Base-by-base conservation (phyloP, 768 basidiomycete species). In the Termitomyces sp. region DNA sequence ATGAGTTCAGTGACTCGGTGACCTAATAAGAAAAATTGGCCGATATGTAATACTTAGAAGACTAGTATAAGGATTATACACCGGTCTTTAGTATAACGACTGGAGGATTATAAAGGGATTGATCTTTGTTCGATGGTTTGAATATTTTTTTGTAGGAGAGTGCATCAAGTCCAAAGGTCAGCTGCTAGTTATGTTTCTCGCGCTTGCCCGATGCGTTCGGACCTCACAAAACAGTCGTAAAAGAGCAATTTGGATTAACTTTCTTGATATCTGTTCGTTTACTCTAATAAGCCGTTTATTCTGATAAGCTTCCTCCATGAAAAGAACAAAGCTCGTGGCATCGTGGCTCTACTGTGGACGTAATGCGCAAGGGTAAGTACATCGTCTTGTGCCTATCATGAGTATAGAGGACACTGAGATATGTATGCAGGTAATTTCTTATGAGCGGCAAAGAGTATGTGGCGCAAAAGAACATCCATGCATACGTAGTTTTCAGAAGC, bases 381-480 rank as follows among this genome's bases (percentile, higher is more conserved):
- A 77, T 67, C 24, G 18, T n/a, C 33, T 20, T 46, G 42, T 15
- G 15, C 9, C 5, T 27, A 27, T 27, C 1, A 27, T 1, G 5
- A 27, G 8, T 22, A 50, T 24, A 47, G 62, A 24, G 57, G 22
- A 6, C 34, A 54, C 39, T 18, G 7, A 44, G 7, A 20, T 15
- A 20, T 24, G 5, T 18, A 47, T 18, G 15, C 12, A 6, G 16
- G 16, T 18, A 27, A 30, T 9, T 11, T 18, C 8, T 9, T 27
- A 9, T 61, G 91, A 89, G 69, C 77, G 4, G 86, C 91, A 24
- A 80, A 84, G 64, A 77, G 57, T 88, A 86, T 63, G 81, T 91
- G 59, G 76, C 80, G 54, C 85, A 88, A 67, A 91, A 92, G 66
- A 89, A 86, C 69, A 79, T 84, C 18, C 86, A 90, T 27, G 75